Percentiles rank a stretch among this genome's conserved stretches.
Conservation (phyloP, 2,329 filamentous ascomycete genomes). For the Erysiphe pulchra region DNA sequence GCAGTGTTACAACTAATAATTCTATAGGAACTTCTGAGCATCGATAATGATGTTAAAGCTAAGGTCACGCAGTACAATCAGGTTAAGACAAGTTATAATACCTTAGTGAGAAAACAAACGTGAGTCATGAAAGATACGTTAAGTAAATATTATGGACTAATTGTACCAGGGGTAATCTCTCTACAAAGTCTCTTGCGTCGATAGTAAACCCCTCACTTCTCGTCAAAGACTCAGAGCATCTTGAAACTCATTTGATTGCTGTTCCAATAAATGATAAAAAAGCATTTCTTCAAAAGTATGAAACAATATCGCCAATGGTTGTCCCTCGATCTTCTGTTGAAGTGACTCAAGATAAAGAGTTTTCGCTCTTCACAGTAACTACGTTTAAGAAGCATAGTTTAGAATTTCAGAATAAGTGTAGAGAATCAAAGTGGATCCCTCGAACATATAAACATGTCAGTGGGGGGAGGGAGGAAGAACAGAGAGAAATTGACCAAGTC, state of each 20-base stretch:
- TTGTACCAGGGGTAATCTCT: conserved; percentile 51
- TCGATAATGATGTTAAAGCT: no score
- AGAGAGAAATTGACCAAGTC: no score
- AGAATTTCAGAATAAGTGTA: conserved; percentile 78
- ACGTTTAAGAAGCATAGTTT: conserved; percentile 75
- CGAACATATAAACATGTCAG: no score
- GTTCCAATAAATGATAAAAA: conserved; percentile 60
- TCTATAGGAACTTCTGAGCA: no score
- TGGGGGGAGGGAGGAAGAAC: no score
- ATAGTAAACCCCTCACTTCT: conserved; percentile 61
- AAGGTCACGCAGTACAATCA: no score
- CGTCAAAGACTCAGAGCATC: conserved; percentile 78
- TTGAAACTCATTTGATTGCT: conserved; percentile 83
- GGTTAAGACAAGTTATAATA: no score
- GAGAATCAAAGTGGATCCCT: conserved; percentile 83
- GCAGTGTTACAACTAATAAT: no score
- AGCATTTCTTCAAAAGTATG: conserved; percentile 74
- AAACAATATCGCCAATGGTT: conserved; percentile 72
- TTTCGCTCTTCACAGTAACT: conserved; percentile 65
- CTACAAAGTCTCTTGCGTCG: conserved; percentile 78
- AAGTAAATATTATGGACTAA: conserved; percentile 3
- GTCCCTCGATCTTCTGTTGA: conserved; percentile 68
- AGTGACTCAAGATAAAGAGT: conserved; percentile 71
- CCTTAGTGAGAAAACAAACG: no score
- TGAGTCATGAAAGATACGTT: conserved; percentile 18